These are phyloP conservation scores for Colletotrichum tabaci DNA, from an alignment of 2,329 filamentous ascomycete species.

Conservation along the genomic window DNA sequence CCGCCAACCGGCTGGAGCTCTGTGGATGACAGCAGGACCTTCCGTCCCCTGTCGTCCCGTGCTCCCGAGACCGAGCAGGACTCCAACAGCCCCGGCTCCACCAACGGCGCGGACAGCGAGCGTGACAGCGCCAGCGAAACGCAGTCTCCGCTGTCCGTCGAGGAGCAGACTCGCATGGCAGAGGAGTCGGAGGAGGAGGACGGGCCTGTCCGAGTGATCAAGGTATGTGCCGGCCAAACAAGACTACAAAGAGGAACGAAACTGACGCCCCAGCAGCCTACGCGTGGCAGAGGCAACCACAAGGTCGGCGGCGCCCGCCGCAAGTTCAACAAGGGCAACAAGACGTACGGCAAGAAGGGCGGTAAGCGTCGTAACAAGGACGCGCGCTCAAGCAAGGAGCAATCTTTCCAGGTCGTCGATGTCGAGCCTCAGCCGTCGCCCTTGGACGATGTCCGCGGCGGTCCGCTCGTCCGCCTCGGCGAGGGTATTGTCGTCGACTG, in stretches of 20 bases:
- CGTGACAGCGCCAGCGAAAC: constrained; percentile 70
- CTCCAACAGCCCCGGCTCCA: constrained; percentile 63
- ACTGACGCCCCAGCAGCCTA: constrained; percentile 38
- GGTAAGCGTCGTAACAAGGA: constrained; percentile 65
- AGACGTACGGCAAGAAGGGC: constrained; percentile 64
- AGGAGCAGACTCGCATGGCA: constrained; percentile 67
- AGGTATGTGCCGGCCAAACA: constrained; percentile 50
- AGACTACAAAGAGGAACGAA: not conserved
- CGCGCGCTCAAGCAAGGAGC: constrained; percentile 54
- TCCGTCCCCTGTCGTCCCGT: constrained; percentile 65
- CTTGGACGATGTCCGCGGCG: constrained; percentile 55
- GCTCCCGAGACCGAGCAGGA: constrained; percentile 62
- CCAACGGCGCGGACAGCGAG: constrained; percentile 63
- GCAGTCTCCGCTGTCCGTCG: constrained; percentile 48
- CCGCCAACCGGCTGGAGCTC: constrained; percentile 80
- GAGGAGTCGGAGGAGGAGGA: constrained; percentile 74
- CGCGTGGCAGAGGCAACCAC: constrained; percentile 31
- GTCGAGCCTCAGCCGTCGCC: constrained; percentile 42
- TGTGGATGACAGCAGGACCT: constrained; percentile 71
- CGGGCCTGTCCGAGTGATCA: constrained; percentile 55
- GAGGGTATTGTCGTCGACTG: constrained; percentile 93
- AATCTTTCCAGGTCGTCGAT: constrained; percentile 48
- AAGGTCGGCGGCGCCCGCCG: constrained; percentile 53
- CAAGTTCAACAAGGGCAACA: constrained; percentile 64
- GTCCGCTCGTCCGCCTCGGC: constrained; percentile 81